Conservation (phyloP, 129 eudicot genomes). For the Flaveria robusta region DNA sequence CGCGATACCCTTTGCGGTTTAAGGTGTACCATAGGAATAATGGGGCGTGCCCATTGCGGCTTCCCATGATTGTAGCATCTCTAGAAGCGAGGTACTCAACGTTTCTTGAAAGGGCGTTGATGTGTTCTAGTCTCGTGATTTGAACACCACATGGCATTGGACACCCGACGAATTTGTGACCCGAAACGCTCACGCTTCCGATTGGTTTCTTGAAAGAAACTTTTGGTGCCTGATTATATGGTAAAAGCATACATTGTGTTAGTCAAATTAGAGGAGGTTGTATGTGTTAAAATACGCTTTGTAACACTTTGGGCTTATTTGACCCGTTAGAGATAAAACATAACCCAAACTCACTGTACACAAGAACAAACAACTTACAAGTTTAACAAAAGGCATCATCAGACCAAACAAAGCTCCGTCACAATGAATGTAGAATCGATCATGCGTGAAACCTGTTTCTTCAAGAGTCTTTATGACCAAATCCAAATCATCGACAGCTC, state of each 20-base stretch:
- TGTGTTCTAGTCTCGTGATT: slow-evolving; percentile 77
- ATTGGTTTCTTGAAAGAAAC: slow-evolving; percentile 92
- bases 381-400: slow-evolving; percentile 98
- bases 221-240: slow-evolving; percentile 72
- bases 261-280: background rate
- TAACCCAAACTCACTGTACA: background rate
- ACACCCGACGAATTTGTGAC: slow-evolving; percentile 94
- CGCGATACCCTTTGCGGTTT: slow-evolving; percentile 89
- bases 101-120: slow-evolving; percentile 84
- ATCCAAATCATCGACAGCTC: slow-evolving; percentile 99
- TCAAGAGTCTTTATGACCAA: slow-evolving; percentile 90
- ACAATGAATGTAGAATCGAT: slow-evolving; percentile 92
- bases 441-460: slow-evolving; percentile 83
- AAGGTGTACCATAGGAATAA: slow-evolving; percentile 95
- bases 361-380: slow-evolving; percentile 41
- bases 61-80: slow-evolving; percentile 99
- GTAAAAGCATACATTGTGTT: slow-evolving; percentile 11
- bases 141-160: slow-evolving; percentile 98
- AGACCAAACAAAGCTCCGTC: slow-evolving; percentile 98
- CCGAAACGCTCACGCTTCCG: slow-evolving; percentile 94
- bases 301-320: background rate
- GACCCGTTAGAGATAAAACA: slow-evolving; percentile 12
- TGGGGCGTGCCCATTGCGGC: slow-evolving; percentile 96
- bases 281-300: background rate
- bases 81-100: slow-evolving; percentile 96